A percentile compares a stretch with the other conserved stretches of the same genome.
These are phyloP conservation scores for Aspergillus vadensis DNA, from an alignment of 2,329 filamentous ascomycete genomes.

Conservation along the genomic window DNA sequence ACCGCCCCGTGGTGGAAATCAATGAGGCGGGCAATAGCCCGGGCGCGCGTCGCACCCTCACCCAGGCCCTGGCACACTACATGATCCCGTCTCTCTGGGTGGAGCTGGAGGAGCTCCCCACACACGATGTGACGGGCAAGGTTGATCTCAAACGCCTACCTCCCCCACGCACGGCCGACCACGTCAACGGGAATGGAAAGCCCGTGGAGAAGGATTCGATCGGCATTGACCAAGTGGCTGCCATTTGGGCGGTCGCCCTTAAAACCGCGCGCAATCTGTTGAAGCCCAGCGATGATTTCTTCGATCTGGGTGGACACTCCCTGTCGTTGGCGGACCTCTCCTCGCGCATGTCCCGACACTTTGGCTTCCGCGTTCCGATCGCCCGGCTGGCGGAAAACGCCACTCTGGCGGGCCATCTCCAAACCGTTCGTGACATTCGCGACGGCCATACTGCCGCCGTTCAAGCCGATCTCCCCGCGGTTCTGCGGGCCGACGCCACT, in stretches of 20 bases:
- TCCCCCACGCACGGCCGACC: constrained; percentile 58
- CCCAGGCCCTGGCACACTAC: constrained; percentile 72
- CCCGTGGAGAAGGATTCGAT: constrained; percentile 64
- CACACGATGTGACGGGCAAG: constrained; percentile 77
- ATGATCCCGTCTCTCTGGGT: constrained; percentile 83
- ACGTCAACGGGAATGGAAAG: constrained; percentile 43
- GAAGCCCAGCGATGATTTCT: constrained; percentile 73
- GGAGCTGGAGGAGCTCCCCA: constrained; percentile 69
- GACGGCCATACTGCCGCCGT: constrained; percentile 74
- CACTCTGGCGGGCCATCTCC: constrained; percentile 71
- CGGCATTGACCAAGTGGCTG: constrained; percentile 66
- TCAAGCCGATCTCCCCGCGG: constrained; percentile 71
- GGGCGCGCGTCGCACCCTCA: constrained; percentile 64
- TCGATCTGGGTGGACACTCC: constrained; percentile 78
- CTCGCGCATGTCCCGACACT: constrained; percentile 67
- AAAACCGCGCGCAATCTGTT: constrained; percentile 65
- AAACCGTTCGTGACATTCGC: constrained; percentile 68
- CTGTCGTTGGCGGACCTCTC: constrained; percentile 75
- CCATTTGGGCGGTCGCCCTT: constrained; percentile 71
- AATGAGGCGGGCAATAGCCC: constrained; percentile 73
- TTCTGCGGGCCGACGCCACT: constrained; percentile 66
- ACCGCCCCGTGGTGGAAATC: constrained; percentile 65
- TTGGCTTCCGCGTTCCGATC: constrained; percentile 73
- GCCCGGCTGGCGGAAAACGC: constrained; percentile 70
- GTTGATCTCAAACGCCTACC: constrained; percentile 73